Evolutionary conservation across 331 rosid species (phyloP), one percentile per base, ranked within the genome.

Genomic region (Saraca asoca): DNA sequence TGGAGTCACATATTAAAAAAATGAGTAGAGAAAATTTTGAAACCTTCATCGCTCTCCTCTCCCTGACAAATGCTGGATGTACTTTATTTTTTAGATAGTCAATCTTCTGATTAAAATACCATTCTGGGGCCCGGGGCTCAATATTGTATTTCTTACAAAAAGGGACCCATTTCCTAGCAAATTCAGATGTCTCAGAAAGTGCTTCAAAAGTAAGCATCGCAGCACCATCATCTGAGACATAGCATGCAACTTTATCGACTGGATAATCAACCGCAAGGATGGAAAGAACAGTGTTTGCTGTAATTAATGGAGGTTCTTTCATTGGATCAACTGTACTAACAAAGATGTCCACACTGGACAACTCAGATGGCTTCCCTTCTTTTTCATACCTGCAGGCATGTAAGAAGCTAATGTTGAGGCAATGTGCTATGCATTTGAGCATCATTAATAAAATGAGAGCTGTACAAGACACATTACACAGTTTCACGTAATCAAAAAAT

Each of bases 201-300:
- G 92, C 99, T 85, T 94, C 97, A 74, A 94, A 94, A 56, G 99
- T 94, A 66, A 94, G 89, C 99, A 94, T 94, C 46, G 99, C 99
- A 68, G 99, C 99, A 77, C 99, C 99, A 83, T 94, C 99, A 53
- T 94, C 97, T 9, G 99, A 94, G 64, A 94, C 97, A 62, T 94
- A 94, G 87, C 99, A 94, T 7, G 89, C 87, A 53, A 90, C 95
- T 79, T 94, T 94, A 35, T 94, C 99, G 3, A 86, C 88, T 2
- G 99, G 96, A 77, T 94, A 94, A 73, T 94, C 97, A 37, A 86
- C 99, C 6, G 91, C 86, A 14, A 94, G 96, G 79, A 94, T 94
- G 46, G 99, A 90, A 19, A 94, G 85, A 69, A 94, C 99, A 0
- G 97, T 94, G 84, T 94, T 94, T 45, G 97, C 97, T 6, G 99